Evolutionary conservation across 2,329 filamentous ascomycete genomes (phyloP).

Genomic region (Colletotrichum gigasporum): DNA sequence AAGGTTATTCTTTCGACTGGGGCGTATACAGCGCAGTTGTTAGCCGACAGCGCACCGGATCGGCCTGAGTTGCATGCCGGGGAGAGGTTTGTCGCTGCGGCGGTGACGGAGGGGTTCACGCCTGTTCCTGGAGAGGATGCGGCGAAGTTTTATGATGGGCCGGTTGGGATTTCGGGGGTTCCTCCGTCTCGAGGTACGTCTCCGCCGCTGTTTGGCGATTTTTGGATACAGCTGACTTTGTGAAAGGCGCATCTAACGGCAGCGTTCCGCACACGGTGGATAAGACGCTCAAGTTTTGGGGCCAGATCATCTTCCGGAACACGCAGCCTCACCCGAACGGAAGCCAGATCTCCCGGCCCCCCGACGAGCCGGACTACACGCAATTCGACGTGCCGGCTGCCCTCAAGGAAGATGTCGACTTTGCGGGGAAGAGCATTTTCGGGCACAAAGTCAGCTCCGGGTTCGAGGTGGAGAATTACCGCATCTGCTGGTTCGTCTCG

Average conservation of each 20-base stretch:
- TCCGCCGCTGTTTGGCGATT: neutral
- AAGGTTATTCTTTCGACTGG: constrained; percentile 60
- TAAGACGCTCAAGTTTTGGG: constrained; percentile 58
- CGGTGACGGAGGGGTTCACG: constrained; percentile 58
- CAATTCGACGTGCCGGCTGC: constrained; percentile 61
- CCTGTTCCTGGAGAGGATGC: constrained; percentile 51
- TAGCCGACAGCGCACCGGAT: constrained; percentile 53
- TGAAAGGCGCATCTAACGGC: constrained; percentile 49
- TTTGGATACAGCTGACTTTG: neutral
- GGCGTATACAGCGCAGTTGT: constrained; percentile 58
- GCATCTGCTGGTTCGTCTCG: constrained; percentile 61
- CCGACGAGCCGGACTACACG: constrained; percentile 56
- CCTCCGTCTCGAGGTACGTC: constrained; percentile 14
- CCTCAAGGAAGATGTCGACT: constrained; percentile 59
- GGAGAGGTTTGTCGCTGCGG: constrained; percentile 60
- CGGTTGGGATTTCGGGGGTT: constrained; percentile 45
- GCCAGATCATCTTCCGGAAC: constrained; percentile 59
- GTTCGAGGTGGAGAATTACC: constrained; percentile 63
- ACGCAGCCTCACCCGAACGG: constrained; percentile 54
- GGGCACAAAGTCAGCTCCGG: constrained; percentile 57
- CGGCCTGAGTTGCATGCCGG: constrained; percentile 56
- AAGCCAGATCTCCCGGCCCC: constrained; percentile 57
- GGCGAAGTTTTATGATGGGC: constrained; percentile 48
- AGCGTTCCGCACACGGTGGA: constrained; percentile 53
- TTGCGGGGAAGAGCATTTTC: constrained; percentile 61